Percentiles rank a stretch among this genome's conserved stretches.
Conservation (phyloP, 1,284 basidiomycete genomes). For the Paramarasmius palmivorus region DNA sequence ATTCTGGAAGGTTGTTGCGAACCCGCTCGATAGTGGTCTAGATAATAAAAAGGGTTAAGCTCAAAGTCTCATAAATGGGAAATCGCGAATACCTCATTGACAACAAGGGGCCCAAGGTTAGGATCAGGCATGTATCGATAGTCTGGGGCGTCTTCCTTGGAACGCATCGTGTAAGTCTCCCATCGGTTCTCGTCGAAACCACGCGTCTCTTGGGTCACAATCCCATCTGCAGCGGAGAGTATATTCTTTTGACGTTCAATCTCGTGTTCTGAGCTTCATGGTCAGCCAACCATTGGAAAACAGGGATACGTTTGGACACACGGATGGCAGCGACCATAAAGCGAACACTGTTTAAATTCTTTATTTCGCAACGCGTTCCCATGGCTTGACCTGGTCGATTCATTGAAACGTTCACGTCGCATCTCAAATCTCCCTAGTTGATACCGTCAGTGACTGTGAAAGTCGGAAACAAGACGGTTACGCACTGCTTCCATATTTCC, state of each 20-base stretch:
- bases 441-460: not conserved
- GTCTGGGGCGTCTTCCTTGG: constrained; percentile 93
- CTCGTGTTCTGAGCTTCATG: constrained; percentile 58
- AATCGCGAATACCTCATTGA: constrained; percentile 54
- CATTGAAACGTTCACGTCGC: constrained; percentile 95
- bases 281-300: constrained; percentile 5
- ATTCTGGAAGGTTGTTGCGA: constrained; percentile 67
- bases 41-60: constrained; percentile 3
- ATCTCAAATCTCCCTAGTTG: constrained; percentile 84
- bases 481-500: constrained; percentile 96
- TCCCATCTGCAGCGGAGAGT: constrained; percentile 34
- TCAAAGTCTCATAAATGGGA: not conserved
- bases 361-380: constrained; percentile 94
- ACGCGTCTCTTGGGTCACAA: constrained; percentile 84
- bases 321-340: constrained; percentile 89
- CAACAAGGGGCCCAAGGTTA: constrained; percentile 78
- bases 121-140: constrained; percentile 99
- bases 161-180: constrained; percentile 81
- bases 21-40: constrained; percentile 66
- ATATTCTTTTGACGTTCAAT: constrained; percentile 70
- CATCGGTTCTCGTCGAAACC: constrained; percentile 86
- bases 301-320: constrained; percentile 39
- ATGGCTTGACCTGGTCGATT: constrained; percentile 62
- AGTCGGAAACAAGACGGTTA: not conserved
- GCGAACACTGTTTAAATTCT: constrained; percentile 93